Percentiles rank a stretch among this genome's conserved stretches.
These are phyloP conservation scores for Pichia gijzeniarum DNA, from an alignment of 805 yeast species.

Conservation along the genomic window DNA sequence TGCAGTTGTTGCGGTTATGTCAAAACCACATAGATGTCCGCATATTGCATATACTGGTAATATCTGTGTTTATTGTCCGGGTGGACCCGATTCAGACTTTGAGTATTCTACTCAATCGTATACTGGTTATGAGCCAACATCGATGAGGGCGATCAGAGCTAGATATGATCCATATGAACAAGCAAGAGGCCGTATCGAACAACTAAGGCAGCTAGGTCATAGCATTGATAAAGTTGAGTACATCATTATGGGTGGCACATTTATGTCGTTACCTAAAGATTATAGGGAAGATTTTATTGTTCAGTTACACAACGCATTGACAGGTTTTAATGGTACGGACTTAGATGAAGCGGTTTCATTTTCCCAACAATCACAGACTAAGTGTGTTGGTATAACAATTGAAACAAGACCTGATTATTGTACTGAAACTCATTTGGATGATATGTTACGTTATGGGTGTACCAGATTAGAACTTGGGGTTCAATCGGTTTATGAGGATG, in stretches of 20 bases:
- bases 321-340: slow-evolving; percentile 83
- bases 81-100: slow-evolving; percentile 97
- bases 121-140: slow-evolving; percentile 97
- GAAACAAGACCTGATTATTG: slow-evolving; percentile 99
- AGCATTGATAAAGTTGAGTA: slow-evolving; percentile 96
- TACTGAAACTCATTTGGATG: slow-evolving; percentile 90
- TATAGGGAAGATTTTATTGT: slow-evolving; percentile 87
- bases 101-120: slow-evolving; percentile 97
- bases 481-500: slow-evolving; percentile 95
- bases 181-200: slow-evolving; percentile 96
- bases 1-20: slow-evolving; percentile 99
- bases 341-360: slow-evolving; percentile 85
- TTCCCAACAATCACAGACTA: slow-evolving; percentile 91
- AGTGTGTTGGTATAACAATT: slow-evolving; percentile 97
- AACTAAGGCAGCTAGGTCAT: slow-evolving; percentile 90
- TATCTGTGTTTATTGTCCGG: slow-evolving; percentile 97
- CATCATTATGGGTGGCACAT: slow-evolving; percentile 98
- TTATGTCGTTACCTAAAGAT: slow-evolving; percentile 87
- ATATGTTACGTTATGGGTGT: slow-evolving; percentile 94
- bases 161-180: slow-evolving; percentile 98
- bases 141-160: slow-evolving; percentile 98
- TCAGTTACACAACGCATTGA: slow-evolving; percentile 87
- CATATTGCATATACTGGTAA: slow-evolving; percentile 98
- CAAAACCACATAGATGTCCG: slow-evolving; percentile 98
- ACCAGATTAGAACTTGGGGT: slow-evolving; percentile 96